Percentiles rank a stretch among this genome's conserved stretches.
These are phyloP conservation scores for Nakazawaea pomicola DNA, from an alignment of 805 yeast species.

Conservation along the genomic window DNA sequence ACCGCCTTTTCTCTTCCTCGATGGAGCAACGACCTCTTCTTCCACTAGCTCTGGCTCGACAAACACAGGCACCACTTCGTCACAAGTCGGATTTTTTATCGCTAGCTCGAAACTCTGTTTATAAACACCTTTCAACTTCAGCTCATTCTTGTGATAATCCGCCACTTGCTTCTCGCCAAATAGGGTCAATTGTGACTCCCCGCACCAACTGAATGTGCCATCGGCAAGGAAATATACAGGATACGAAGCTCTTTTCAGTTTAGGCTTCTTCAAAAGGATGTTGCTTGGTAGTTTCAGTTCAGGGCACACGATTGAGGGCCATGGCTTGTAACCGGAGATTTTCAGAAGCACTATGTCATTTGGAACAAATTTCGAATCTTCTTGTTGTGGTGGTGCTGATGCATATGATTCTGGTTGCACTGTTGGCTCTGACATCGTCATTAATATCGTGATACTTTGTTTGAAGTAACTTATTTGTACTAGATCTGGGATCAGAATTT, in stretches of 20 bases:
- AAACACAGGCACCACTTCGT: slow-evolving; percentile 45
- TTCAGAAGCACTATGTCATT: slow-evolving; percentile 15
- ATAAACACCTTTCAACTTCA: slow-evolving; percentile 7
- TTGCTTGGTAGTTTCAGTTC: slow-evolving; percentile 11
- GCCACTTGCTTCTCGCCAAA: slow-evolving; percentile 1
- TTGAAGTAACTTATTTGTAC: too few relatives aligned
- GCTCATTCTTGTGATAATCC: not conserved
- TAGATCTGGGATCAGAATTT: too few relatives aligned
- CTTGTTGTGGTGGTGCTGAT: too few relatives aligned
- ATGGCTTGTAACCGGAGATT: slow-evolving; percentile 15
- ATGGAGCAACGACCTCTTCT: not conserved
- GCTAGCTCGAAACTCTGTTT: slow-evolving; percentile 13
- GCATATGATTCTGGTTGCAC: too few relatives aligned
- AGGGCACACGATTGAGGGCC: slow-evolving; percentile 18
- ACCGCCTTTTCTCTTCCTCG: too few relatives aligned
- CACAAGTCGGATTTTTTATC: slow-evolving; percentile 10
- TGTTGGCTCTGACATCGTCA: too few relatives aligned
- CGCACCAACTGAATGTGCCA: slow-evolving; percentile 13
- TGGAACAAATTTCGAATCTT: slow-evolving; percentile 2
- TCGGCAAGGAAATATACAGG: slow-evolving; percentile 12
- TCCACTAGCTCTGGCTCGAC: slow-evolving; percentile 23
- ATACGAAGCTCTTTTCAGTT: not conserved
- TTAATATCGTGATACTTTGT: too few relatives aligned
- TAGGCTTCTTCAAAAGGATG: slow-evolving; percentile 9
- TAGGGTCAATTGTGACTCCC: slow-evolving; percentile 8